Percentiles rank a stretch among this genome's conserved stretches.
phyloP scores from a whole-genome alignment of 2,329 filamentous ascomycete species.

The Dactylonectria estremocensis region DNA sequence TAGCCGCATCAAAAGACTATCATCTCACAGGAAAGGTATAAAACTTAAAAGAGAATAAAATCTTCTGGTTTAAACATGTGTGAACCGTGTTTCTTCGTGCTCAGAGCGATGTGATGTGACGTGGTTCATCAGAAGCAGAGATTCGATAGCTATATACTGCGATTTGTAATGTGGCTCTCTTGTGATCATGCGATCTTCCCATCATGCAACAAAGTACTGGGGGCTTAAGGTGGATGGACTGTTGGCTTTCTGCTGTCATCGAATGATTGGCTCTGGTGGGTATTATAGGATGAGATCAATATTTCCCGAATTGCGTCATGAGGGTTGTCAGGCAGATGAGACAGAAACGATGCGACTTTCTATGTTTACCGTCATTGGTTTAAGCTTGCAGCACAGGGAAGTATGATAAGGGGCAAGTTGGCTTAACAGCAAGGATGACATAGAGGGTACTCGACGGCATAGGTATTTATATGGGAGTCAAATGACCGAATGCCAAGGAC shows the following conservation, averaged over 20 bases:
- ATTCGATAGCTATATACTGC: background rate
- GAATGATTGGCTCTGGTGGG: constrained; percentile 9
- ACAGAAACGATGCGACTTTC: no score
- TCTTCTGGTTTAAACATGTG: background rate
- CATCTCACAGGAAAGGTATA: background rate
- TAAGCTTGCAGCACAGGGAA: background rate
- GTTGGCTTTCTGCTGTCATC: background rate
- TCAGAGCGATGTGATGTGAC: background rate
- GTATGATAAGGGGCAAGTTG: background rate
- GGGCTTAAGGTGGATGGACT: background rate
- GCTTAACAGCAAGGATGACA: constrained; percentile 9
- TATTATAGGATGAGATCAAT: constrained; percentile 15
- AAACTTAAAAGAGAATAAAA: background rate
- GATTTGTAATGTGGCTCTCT: background rate
- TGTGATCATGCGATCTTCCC: background rate
- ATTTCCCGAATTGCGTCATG: constrained; percentile 13
- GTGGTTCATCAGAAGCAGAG: background rate
- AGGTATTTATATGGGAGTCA: constrained; percentile 14
- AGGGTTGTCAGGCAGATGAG: background rate
- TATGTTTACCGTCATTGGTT: background rate
- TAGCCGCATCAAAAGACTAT: no score
- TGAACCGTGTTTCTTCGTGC: background rate
- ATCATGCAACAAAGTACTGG: no score
- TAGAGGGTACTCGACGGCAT: constrained; percentile 24
- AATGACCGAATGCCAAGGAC: constrained; percentile 33